Evolutionary conservation across 495 filamentous ascomycete species (phyloP).

Genomic region (Annulohypoxylon bovei): DNA sequence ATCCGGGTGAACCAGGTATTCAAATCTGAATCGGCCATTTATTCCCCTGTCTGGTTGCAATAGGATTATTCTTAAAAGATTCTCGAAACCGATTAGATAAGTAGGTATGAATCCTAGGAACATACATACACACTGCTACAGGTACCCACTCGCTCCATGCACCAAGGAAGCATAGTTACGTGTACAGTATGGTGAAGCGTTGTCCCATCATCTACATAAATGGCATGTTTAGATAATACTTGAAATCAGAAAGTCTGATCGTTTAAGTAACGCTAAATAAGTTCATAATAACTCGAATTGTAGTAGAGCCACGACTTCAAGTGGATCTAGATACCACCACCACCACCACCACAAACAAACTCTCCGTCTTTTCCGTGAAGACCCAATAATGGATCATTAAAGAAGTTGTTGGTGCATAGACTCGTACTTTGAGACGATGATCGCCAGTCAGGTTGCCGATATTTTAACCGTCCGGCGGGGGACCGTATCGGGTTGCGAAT

Average conservation of each 20-base stretch:
- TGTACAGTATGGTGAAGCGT: neutral
- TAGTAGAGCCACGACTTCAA: neutral
- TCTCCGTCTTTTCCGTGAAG: neutral
- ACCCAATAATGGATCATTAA: neutral
- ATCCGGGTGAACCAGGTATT: neutral
- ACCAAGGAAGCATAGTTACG: neutral
- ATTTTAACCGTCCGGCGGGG: neutral
- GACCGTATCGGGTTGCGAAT: neutral
- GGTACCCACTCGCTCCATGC: neutral
- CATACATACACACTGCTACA: slow-evolving; percentile 1
- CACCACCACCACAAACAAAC: neutral
- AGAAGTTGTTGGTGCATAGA: neutral
- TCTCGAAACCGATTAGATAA: slow-evolving; percentile 7
- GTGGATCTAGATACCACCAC: neutral
- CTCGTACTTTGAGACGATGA: neutral
- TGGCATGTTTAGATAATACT: neutral
- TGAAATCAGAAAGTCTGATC: neutral
- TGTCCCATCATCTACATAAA: slow-evolving; percentile 4
- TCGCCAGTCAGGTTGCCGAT: neutral
- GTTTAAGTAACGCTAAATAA: neutral
- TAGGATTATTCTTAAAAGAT: neutral
- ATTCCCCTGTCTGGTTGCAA: neutral
- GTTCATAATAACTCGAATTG: neutral
- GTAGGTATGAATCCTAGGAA: slow-evolving; percentile 1
- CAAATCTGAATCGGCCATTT: neutral